Conservation (phyloP, 805 yeast genomes). For the Lipomyces yamanashiensis region DNA sequence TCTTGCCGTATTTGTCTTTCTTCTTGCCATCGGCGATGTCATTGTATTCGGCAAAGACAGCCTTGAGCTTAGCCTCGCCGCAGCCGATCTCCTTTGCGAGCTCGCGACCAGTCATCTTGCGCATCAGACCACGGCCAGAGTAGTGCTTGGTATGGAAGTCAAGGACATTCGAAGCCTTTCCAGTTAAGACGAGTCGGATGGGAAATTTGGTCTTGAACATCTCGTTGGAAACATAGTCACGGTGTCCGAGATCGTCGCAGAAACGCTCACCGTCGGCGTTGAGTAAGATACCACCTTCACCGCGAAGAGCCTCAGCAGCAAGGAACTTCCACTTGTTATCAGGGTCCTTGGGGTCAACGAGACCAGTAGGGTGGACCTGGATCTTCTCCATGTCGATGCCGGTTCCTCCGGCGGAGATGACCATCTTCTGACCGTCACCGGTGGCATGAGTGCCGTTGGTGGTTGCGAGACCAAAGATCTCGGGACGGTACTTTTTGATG, state of each 20-base stretch:
- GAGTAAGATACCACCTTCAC: conserved; percentile 66
- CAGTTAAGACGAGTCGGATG: conserved; percentile 56
- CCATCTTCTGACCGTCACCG: conserved; percentile 65
- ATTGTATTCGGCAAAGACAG: conserved; percentile 51
- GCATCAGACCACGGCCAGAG: conserved; percentile 60
- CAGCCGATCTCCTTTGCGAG: conserved; percentile 52
- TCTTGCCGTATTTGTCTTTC: conserved; percentile 52
- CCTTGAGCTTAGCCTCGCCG: conserved; percentile 42
- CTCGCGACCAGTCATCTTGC: conserved; percentile 51
- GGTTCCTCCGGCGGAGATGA: conserved; percentile 53
- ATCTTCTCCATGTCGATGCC: conserved; percentile 68
- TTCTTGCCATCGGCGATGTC: conserved; percentile 48
- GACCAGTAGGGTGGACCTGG: conserved; percentile 72
- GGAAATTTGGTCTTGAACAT: conserved; percentile 55
- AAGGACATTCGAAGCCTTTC: conserved; percentile 52
- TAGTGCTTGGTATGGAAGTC: conserved; percentile 62
- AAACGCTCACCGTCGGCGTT: conserved; percentile 59
- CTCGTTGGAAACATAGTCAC: conserved; percentile 64
- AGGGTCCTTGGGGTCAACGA: conserved; percentile 60
- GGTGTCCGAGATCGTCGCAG: conserved; percentile 62
- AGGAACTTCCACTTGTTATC: conserved; percentile 56
- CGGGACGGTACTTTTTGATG: conserved; percentile 61
- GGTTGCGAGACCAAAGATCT: conserved; percentile 58
- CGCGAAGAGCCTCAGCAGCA: conserved; percentile 70
- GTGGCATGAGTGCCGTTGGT: conserved; percentile 67